Base-by-base conservation (phyloP, 2,329 filamentous ascomycete genomes). In the Aureobasidium namibiae region DNA sequence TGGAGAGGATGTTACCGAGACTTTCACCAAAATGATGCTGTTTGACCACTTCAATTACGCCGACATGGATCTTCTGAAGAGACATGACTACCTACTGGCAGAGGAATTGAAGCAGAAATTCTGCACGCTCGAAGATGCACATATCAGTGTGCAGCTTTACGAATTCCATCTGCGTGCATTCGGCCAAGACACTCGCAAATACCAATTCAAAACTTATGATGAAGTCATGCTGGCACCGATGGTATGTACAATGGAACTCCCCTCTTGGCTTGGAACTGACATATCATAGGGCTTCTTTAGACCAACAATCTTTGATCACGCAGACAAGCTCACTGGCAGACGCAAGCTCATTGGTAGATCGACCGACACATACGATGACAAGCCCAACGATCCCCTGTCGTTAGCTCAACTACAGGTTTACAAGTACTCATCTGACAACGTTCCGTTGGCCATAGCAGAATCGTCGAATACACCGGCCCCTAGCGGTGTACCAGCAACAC, bases 1-100 rank as follows among this genome's bases (percentile, higher is more conserved):
- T 53, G 94, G 94, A 1, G 86, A 82, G 67, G 94, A 99, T 72
- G 88, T 97, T 38, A 97, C 94, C 0, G 90, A 96, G 67, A 89
- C 90, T 0, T 96, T 99, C 68, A 82, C 96, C 71, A 96, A 94
- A 75, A 97, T 97, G 92, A 91, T 97, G 88, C 83, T 99, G 2
- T 91, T 88, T 73, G 92, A 96, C 71, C 88, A 94, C 67, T 96
- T 99, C 67, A 92, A 95, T 5, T 99, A 99, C 71, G 82, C 88
- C 49, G 92, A 96, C 21, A 95, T 99, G 75, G 96, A 99, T 69
- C 79, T 99, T 29, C 86, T 85, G 71, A 83, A 91, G 57, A 84
- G 94, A 49, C 95, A 96, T 68, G 94, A 99, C 71, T 96, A 92
- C 65, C 75, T 97, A 38, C 80, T 99, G 24, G 92, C 92, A 1